A percentile compares a stretch with the other conserved stretches of the same genome.
Conservation (phyloP, 352 stramenopile species). For the Phytophthora fragariaefolia region DNA sequence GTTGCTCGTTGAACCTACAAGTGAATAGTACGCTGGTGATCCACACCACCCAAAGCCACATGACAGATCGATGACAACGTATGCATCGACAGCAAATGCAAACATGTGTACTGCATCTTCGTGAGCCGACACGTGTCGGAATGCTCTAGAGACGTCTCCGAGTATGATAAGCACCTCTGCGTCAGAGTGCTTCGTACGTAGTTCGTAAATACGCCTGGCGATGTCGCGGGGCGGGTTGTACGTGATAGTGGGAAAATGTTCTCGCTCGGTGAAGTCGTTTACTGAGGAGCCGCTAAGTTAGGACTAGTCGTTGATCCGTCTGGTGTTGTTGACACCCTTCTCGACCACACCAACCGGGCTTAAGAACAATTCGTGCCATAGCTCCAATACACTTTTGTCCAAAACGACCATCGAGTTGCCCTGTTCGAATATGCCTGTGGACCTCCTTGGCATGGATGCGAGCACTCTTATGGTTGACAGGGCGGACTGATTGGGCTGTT, state of each 20-base stretch:
- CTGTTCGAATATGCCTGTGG: slow-evolving; percentile 11
- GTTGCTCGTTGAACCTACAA: slow-evolving; percentile 23
- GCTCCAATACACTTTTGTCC: not conserved
- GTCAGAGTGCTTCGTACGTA: slow-evolving; percentile 5
- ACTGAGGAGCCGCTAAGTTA: slow-evolving; percentile 10
- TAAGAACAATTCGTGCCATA: slow-evolving; percentile 14
- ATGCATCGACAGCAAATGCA: slow-evolving; percentile 20
- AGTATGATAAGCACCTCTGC: slow-evolving; percentile 22
- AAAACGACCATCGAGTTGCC: slow-evolving; percentile 11
- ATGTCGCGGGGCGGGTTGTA: slow-evolving; percentile 34
- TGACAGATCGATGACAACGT: slow-evolving; percentile 30
- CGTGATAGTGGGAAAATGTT: not conserved
- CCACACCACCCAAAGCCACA: slow-evolving; percentile 20
- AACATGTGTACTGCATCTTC: slow-evolving; percentile 27
- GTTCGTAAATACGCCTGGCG: slow-evolving; percentile 12
- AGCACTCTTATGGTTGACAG: not conserved
- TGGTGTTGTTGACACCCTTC: not conserved
- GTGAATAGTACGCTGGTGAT: slow-evolving; percentile 33
- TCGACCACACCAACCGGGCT: slow-evolving; percentile 16
- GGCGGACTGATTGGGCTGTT: not conserved
- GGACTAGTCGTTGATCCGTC: slow-evolving; percentile 24
- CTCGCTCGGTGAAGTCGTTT: slow-evolving; percentile 23
- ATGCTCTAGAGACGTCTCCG: slow-evolving; percentile 36
- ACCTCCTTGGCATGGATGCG: not conserved
- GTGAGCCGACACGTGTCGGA: slow-evolving; percentile 33